Evolutionary conservation across 2,329 filamentous ascomycete species (phyloP), one percentile per base, ranked within the genome.

Genomic region (Ampelomyces quisqualis): DNA sequence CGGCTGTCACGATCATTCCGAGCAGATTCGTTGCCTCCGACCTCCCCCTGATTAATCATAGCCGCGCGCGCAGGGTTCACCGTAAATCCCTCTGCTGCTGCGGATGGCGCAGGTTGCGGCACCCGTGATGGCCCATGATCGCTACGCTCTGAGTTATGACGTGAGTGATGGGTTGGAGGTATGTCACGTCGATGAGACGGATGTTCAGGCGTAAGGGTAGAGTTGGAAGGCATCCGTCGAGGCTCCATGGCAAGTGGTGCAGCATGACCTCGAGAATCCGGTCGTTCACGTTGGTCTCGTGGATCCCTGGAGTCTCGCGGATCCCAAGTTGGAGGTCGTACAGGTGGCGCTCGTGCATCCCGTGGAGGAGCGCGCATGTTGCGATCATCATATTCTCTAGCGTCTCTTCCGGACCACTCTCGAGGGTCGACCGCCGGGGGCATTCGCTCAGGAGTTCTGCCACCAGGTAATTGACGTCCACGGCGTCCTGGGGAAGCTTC

Each of bases 1-100:
- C 56, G 67, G 30, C 27, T 46, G 32, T 65, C 64, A 37, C 60
- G 60, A 23, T 64, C 61, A 14, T 49, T 23, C 19, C 49, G 45
- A 34, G 55, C 37, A 39, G 55, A 32, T 34, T 70, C 67, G 13
- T 53, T 51, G 34, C 60, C 53, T 10, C 47, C 47, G 34, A 58
- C 45, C 11, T 67, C 62, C 5, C 45, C 57, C 20, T 59, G 57
- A 20, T 68, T 64, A 28, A 75, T 71, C 23, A 73, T 44, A 10
- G 70, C 69, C 43, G 70, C 63, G 14, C 73, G 70, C 13, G 67
- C 71, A 8, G 72, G 70, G 38, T 74, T 73, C 27, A 74, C 64
- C 17, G 54, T 48, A 7, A 54, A 47, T 11, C 58, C 47, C 27
- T 62, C 58, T 18, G 33, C 47, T 19, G 46, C 38, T 14, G 54